A percentile compares a stretch with the other conserved stretches of the same genome.
Conservation (phyloP, 129 eudicot genomes). For the Centella asiatica region DNA sequence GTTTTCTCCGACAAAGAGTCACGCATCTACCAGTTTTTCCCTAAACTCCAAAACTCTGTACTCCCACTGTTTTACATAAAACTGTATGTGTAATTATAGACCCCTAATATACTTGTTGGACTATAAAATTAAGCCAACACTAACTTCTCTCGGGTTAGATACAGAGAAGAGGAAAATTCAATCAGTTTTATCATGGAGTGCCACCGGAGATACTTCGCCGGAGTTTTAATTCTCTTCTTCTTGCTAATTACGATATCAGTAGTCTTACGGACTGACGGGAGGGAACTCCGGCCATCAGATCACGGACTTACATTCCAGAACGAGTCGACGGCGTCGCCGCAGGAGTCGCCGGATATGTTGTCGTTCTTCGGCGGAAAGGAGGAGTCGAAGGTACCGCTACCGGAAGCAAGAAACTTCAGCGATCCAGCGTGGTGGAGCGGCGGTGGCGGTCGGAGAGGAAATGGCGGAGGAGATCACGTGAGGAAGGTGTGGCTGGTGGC, state of each 20-base stretch:
- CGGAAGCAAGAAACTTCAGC: slow-evolving; percentile 50
- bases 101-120: too few relatives aligned
- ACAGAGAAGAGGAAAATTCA: background rate
- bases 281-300: slow-evolving; percentile 78
- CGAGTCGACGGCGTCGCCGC: slow-evolving; percentile 19
- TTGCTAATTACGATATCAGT: slow-evolving; percentile 15
- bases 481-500: slow-evolving; percentile 38
- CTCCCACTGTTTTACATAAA: too few relatives aligned
- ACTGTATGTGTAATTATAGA: too few relatives aligned
- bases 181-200: background rate
- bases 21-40: slow-evolving; percentile 20
- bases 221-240: slow-evolving; percentile 14
- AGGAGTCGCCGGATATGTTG: slow-evolving; percentile 37
- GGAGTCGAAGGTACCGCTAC: slow-evolving; percentile 33
- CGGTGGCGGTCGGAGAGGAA: slow-evolving; percentile 17
- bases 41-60: background rate
- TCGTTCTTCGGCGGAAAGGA: slow-evolving; percentile 42
- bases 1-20: slow-evolving; percentile 23
- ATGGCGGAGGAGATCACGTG: slow-evolving; percentile 26
- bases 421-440: slow-evolving; percentile 33
- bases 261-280: slow-evolving; percentile 14
- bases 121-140: too few relatives aligned
- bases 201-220: slow-evolving; percentile 2
- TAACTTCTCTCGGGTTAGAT: too few relatives aligned
- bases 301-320: slow-evolving; percentile 53